Percentiles rank a stretch among this genome's conserved stretches.
Conservation (phyloP, 2,329 filamentous ascomycete genomes). For the Fusarium devonianum region DNA sequence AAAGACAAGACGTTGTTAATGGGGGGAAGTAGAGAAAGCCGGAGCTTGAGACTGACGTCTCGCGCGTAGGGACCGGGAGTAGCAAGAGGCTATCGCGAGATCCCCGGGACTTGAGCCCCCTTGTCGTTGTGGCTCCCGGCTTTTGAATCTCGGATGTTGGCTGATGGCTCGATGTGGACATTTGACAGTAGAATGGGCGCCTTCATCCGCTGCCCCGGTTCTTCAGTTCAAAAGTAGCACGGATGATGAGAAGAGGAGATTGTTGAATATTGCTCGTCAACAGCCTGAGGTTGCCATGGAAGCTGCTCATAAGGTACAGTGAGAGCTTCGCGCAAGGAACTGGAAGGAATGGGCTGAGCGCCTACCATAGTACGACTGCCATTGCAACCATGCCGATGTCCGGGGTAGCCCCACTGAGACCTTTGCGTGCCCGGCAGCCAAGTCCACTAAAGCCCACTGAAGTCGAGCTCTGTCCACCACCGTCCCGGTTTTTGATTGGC, state of each 20-base stretch:
- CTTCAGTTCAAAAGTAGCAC: neutral
- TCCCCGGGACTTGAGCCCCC: slow-evolving; percentile 4
- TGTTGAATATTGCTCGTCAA: neutral
- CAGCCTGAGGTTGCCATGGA: slow-evolving; percentile 6
- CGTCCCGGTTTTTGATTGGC: slow-evolving; percentile 29
- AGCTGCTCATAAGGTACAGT: too few species aligned
- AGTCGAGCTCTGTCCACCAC: slow-evolving; percentile 30
- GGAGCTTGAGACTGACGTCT: neutral
- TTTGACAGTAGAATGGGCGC: neutral
- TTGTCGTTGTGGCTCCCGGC: slow-evolving; percentile 10
- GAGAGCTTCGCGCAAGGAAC: too few species aligned
- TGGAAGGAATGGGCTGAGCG: slow-evolving; percentile 6
- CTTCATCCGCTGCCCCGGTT: neutral
- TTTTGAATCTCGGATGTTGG: slow-evolving; percentile 24
- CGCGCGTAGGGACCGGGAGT: slow-evolving; percentile 10
- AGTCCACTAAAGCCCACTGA: slow-evolving; percentile 5
- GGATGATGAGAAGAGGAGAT: slow-evolving; percentile 1
- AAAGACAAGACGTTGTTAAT: neutral
- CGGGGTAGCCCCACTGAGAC: slow-evolving; percentile 40
- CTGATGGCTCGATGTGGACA: slow-evolving; percentile 12
- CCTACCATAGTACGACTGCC: slow-evolving; percentile 18
- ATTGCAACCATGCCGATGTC: slow-evolving; percentile 39
- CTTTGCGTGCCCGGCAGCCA: neutral
- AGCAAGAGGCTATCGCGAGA: slow-evolving; percentile 11
- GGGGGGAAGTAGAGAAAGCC: neutral